A percentile compares a stretch with the other conserved stretches of the same genome.
Evolutionary conservation across 2,329 filamentous ascomycete species (phyloP).

Genomic region (Pyrenochaeta sp.): DNA sequence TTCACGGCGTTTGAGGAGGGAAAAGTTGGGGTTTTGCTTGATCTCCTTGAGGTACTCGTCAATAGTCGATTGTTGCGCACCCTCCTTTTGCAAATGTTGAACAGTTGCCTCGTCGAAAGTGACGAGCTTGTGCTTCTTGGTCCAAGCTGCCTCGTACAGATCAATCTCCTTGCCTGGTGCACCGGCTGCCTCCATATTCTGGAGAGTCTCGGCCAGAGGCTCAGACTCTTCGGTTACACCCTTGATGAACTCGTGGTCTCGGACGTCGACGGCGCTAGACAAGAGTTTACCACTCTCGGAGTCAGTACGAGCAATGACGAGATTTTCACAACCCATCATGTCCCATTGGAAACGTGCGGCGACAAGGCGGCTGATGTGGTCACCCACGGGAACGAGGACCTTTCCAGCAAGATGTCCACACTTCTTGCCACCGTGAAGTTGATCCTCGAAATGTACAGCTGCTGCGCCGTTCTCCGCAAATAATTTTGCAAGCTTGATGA

Average conservation of each 20-base stretch:
- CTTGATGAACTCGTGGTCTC: constrained; percentile 96
- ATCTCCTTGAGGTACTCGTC: constrained; percentile 71
- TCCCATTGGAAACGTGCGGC: constrained; percentile 98
- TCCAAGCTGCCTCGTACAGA: constrained; percentile 84
- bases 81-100: constrained; percentile 73
- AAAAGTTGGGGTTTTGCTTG: constrained; percentile 72
- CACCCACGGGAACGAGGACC: constrained; percentile 89
- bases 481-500: constrained; percentile 94
- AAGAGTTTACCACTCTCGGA: constrained; percentile 92
- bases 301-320: constrained; percentile 93
- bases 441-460: constrained; percentile 96
- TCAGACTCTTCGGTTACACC: constrained; percentile 81
- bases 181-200: constrained; percentile 85
- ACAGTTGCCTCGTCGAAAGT: constrained; percentile 92
- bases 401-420: constrained; percentile 97
- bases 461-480: constrained; percentile 98
- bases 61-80: constrained; percentile 69
- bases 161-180: constrained; percentile 83
- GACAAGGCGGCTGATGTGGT: constrained; percentile 94
- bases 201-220: constrained; percentile 85
- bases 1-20: constrained; percentile 77
- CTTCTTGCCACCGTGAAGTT: constrained; percentile 97
- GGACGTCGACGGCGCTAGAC: constrained; percentile 88
- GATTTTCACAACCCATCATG: constrained; percentile 93
- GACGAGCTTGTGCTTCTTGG: constrained; percentile 82